A percentile compares a stretch with the other conserved stretches of the same genome.
Conservation (phyloP, 768 basidiomycete species). For the Boletus barrowsii region DNA sequence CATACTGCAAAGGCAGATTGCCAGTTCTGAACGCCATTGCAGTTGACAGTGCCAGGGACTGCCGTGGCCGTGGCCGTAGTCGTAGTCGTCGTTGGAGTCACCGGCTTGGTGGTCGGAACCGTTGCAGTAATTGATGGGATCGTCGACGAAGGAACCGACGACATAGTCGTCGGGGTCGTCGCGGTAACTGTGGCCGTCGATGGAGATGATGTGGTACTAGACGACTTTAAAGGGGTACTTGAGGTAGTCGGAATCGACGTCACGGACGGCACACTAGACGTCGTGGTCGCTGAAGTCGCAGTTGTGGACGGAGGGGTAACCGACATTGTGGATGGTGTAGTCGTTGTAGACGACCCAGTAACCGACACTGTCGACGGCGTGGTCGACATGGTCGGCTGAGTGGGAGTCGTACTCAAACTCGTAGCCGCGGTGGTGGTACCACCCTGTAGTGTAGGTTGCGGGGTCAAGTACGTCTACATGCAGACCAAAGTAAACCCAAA, state of each 20-base stretch:
- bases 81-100: not conserved
- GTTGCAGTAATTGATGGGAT: not conserved
- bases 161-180: no score
- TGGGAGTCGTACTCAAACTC: not conserved
- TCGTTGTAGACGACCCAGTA: not conserved
- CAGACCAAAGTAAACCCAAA: not conserved
- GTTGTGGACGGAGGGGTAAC: not conserved
- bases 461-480: conserved; percentile 8
- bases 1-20: conserved; percentile 22
- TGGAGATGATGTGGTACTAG: no score
- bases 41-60: not conserved
- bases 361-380: not conserved
- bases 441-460: conserved; percentile 2
- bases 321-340: not conserved
- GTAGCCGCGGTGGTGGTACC: not conserved
- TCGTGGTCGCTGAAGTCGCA: no score
- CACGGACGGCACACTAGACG: no score
- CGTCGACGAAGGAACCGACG: not conserved
- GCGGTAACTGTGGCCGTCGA: no score
- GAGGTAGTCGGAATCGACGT: no score
- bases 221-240: no score
- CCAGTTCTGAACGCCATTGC: conserved; percentile 22
- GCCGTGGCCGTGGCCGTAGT: not conserved
- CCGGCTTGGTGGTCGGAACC: no score
- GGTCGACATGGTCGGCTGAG: not conserved